phyloP scores from a whole-genome alignment of 2,329 filamentous ascomycete species.

The Xylaria arbuscula region DNA sequence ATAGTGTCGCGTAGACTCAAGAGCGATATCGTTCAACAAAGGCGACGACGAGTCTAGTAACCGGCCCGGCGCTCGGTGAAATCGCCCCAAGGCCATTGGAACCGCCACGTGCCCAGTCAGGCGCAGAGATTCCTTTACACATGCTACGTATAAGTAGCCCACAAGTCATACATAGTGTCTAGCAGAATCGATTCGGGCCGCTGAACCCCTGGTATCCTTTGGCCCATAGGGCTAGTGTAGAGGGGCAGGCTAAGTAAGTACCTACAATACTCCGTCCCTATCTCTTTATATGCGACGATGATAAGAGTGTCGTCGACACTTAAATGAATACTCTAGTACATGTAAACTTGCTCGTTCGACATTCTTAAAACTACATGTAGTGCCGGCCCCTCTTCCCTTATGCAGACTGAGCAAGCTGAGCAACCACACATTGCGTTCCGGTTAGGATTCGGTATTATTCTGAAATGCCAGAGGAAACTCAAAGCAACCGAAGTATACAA shows the following conservation, averaged over 20 bases:
- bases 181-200: slow-evolving; percentile 33
- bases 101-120: slow-evolving; percentile 32
- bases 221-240: slow-evolving; percentile 26
- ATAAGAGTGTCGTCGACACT: slow-evolving; percentile 18
- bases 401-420: neutral
- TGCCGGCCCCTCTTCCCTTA: slow-evolving; percentile 1
- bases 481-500: no score
- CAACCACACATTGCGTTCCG: neutral
- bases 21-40: slow-evolving; percentile 2
- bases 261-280: no score
- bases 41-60: slow-evolving; percentile 26
- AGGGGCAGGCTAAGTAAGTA: slow-evolving; percentile 13
- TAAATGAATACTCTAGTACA: neutral
- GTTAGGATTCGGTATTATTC: neutral
- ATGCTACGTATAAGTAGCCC: neutral
- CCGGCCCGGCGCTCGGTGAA: slow-evolving; percentile 39
- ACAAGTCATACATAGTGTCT: neutral
- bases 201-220: slow-evolving; percentile 32
- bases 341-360: slow-evolving; percentile 13
- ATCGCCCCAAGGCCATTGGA: slow-evolving; percentile 27
- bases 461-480: neutral
- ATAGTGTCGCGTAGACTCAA: neutral
- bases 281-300: slow-evolving; percentile 13
- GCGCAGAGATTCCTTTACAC: slow-evolving; percentile 9
- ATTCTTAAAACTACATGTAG: neutral